Percentiles rank a stretch among this genome's conserved stretches.
Evolutionary conservation across 2,329 filamentous ascomycete species (phyloP).

Genomic region (Coleophoma cylindrospora): DNA sequence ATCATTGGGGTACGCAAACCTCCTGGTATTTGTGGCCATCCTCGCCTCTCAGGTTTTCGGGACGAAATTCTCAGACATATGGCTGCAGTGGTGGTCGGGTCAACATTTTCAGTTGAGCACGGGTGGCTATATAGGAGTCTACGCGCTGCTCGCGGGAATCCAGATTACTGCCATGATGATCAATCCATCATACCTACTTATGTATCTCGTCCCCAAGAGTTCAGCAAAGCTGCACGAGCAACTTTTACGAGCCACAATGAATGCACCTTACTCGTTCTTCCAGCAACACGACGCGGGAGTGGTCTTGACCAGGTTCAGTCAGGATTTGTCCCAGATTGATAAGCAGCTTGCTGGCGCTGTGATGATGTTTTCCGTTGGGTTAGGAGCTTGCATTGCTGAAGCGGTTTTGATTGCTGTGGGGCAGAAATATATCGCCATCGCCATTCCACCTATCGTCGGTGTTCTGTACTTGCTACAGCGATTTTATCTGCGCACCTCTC

Average conservation of each 20-base stretch:
- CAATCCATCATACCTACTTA: neutral
- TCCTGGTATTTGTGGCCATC: neutral
- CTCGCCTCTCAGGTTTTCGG: neutral
- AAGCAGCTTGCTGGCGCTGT: neutral
- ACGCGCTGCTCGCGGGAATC: neutral
- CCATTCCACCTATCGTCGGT: neutral
- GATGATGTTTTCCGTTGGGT: neutral
- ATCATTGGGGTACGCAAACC: neutral
- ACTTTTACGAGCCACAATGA: neutral
- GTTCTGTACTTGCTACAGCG: slow-evolving; percentile 24
- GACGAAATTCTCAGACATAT: neutral
- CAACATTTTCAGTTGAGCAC: neutral
- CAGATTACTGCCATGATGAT: neutral
- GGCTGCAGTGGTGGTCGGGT: neutral
- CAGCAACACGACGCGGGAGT: neutral
- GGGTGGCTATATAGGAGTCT: neutral
- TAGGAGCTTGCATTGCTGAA: neutral
- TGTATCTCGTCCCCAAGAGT: neutral
- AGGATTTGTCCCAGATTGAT: neutral
- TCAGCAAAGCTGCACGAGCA: neutral
- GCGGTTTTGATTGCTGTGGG: slow-evolving; percentile 1
- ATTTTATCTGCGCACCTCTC: slow-evolving; percentile 38
- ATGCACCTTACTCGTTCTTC: neutral
- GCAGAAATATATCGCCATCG: slow-evolving; percentile 1
- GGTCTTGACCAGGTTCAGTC: neutral